Conservation (phyloP, 2,329 filamentous ascomycete species). For the Drechslerella stenobrocha region DNA sequence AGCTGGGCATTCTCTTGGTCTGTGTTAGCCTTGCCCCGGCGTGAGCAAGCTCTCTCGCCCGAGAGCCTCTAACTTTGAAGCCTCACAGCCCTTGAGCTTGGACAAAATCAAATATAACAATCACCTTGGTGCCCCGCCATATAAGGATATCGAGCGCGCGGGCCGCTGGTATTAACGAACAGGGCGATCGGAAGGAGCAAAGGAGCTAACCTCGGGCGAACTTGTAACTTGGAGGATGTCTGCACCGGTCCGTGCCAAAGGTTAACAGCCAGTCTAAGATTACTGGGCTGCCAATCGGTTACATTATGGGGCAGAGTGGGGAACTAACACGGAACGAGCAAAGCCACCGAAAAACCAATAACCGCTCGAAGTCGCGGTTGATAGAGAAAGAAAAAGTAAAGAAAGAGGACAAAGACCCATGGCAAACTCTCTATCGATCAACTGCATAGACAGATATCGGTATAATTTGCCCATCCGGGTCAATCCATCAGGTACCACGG, state of each 20-base stretch:
- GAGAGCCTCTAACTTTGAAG: neutral
- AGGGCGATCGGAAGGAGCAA: constrained; percentile 4
- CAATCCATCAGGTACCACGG: too few species aligned
- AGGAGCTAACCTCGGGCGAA: neutral
- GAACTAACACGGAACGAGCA: neutral
- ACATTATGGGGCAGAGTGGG: neutral
- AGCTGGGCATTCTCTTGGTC: too few species aligned
- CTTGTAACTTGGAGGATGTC: constrained; percentile 1
- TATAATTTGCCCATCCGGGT: too few species aligned
- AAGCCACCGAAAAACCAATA: constrained; percentile 2
- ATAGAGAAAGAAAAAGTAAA: neutral
- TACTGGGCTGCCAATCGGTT: neutral
- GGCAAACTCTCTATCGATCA: neutral
- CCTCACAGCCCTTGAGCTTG: neutral
- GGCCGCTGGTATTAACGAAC: neutral
- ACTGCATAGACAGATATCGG: neutral
- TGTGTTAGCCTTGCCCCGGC: too few species aligned
- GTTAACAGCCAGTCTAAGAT: neutral
- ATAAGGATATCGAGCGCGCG: neutral
- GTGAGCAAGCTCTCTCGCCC: neutral
- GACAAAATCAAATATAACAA: neutral
- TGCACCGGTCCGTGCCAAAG: constrained; percentile 35
- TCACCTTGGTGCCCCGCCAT: neutral
- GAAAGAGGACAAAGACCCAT: neutral
- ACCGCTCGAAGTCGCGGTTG: neutral